Base-by-base conservation (phyloP, 2,329 filamentous ascomycete species). In the Penicillium frequentans region DNA sequence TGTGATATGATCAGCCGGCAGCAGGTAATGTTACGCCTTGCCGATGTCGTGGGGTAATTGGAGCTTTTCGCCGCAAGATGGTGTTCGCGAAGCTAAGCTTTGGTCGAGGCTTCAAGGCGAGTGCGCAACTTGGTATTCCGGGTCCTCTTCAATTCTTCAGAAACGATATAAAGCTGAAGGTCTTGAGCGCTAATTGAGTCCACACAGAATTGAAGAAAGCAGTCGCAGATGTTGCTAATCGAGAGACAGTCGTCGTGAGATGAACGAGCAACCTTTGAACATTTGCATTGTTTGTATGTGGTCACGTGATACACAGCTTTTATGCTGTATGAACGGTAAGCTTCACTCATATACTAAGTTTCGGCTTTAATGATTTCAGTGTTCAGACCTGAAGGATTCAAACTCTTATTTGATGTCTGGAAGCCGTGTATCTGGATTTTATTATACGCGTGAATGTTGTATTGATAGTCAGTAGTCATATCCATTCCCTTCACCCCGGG, bases 251-350 rank as follows among this genome's bases (percentile, higher is more conserved):
- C 24, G 33, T 14, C 16, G 33, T 27, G 16, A 33, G 48, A 50
- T 37, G 48, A 52, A 56, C 29, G 48, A 52, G 52, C 29, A 42
- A 49, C 31, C 31, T 33, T 33, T 57, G 49, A 54, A 44, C 35
- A 45, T 51, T 63, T 63, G 56, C 61, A 57, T 35, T 52, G 54
- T 58, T 57, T 61, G 59, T 19, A 43, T 19, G 5, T 24, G 27
- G 50, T 64, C 61, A 64, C 61, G 61, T 63, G 60, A 33, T 5
- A 14, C 23, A 6, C 19, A 58, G 53, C 56, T 56, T 56, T n/a
- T 23, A 5, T 27, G 14, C 27, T 47, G 4, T 13, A 19, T 23
- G 37, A 26, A 45, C 45, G 52, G 43, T 49, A 11, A 47, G 35
- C 47, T 33, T 37, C 23, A 48, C 45, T 19, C 16, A 2, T 19